These are phyloP conservation scores for Wickerhamiella cacticola DNA, from an alignment of 805 yeast species.

Conservation along the genomic window DNA sequence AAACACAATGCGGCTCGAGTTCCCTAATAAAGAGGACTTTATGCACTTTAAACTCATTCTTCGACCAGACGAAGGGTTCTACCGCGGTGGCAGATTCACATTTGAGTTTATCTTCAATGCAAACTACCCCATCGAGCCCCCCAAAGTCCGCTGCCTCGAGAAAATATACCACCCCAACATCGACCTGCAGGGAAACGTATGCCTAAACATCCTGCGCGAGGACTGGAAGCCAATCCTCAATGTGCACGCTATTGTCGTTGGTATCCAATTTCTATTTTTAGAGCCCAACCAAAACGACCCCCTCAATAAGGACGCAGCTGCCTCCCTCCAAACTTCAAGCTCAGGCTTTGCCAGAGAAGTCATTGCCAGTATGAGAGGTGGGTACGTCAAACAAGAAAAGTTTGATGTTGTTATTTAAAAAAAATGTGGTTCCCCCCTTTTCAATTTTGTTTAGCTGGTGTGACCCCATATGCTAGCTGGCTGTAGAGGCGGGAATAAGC, in stretches of 20 bases:
- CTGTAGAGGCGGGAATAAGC: no score
- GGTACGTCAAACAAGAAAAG: constrained; percentile 40
- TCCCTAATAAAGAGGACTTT: constrained; percentile 43
- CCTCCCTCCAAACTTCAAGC: constrained; percentile 34
- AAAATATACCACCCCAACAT: constrained; percentile 90
- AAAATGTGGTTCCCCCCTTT: no score
- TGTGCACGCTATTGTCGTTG: constrained; percentile 68
- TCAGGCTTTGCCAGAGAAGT: constrained; percentile 47
- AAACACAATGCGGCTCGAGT: constrained; percentile 39
- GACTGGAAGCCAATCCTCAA: constrained; percentile 95
- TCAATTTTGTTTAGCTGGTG: no score
- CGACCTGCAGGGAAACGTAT: constrained; percentile 79
- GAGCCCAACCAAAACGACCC: constrained; percentile 93
- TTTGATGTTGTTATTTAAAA: constrained; percentile 48
- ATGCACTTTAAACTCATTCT: constrained; percentile 50
- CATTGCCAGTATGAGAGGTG: constrained; percentile 58
- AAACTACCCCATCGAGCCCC: constrained; percentile 86
- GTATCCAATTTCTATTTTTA: constrained; percentile 69
- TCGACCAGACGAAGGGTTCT: constrained; percentile 61
- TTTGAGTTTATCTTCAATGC: constrained; percentile 57
- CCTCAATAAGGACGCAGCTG: constrained; percentile 80
- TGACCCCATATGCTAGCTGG: no score
- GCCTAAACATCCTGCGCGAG: constrained; percentile 80
- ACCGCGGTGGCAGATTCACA: constrained; percentile 52
- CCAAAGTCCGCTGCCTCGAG: constrained; percentile 59